These are phyloP conservation scores for Capronia coronata DNA, from an alignment of 2,329 filamentous ascomycete species.

Conservation along the genomic window DNA sequence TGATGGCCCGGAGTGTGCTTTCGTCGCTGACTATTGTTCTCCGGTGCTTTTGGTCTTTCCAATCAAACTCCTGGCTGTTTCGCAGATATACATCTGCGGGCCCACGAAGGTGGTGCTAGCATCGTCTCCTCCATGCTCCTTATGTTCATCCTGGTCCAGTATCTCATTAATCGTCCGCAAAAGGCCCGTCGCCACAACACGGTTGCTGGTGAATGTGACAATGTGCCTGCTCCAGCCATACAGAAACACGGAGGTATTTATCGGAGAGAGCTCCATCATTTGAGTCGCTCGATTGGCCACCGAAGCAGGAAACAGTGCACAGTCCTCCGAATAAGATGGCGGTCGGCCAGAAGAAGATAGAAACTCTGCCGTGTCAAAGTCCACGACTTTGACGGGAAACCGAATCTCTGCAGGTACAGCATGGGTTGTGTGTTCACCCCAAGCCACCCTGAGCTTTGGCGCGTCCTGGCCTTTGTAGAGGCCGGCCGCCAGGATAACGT, in stretches of 20 bases:
- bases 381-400: constrained; percentile 56
- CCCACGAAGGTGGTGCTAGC: constrained; percentile 48
- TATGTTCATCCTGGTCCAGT: constrained; percentile 19
- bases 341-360: background rate
- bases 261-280: constrained; percentile 46
- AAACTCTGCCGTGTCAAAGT: constrained; percentile 38
- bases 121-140: constrained; percentile 38
- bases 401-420: constrained; percentile 47
- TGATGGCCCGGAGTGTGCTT: background rate
- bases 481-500: constrained; percentile 52
- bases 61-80: constrained; percentile 59
- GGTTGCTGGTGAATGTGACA: constrained; percentile 67
- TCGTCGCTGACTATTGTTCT: background rate
- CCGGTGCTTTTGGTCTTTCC: constrained; percentile 55
- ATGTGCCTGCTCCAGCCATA: constrained; percentile 60
- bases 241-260: constrained; percentile 65
- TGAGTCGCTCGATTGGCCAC: constrained; percentile 4
- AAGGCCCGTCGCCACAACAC: constrained; percentile 60
- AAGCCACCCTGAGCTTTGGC: constrained; percentile 43
- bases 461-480: constrained; percentile 33
- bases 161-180: constrained; percentile 35
- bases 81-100: constrained; percentile 59
- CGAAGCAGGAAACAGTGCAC: constrained; percentile 5
- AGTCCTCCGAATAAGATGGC: background rate
- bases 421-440: constrained; percentile 33